Evolutionary conservation across 2,329 filamentous ascomycete genomes (phyloP).

Genomic region (Epichloe hybrida): DNA sequence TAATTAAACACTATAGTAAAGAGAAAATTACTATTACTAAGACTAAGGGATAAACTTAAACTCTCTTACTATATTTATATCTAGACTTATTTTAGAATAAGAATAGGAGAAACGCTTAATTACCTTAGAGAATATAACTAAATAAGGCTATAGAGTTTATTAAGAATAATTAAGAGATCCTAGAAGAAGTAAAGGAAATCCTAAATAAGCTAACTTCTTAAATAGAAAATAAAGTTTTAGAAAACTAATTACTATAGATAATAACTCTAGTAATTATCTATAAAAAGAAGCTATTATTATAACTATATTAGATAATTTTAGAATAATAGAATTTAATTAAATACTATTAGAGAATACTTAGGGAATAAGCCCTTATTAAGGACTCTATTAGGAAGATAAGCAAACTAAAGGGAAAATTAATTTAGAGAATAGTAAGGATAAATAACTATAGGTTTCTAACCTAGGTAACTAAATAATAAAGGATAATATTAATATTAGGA

Average conservation of each 20-base stretch:
- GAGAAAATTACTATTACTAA: not conserved
- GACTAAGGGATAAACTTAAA: not conserved
- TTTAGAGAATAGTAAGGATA: too few relatives aligned
- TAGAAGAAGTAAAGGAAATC: not conserved
- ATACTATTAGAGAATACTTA: too few relatives aligned
- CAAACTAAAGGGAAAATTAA: too few relatives aligned
- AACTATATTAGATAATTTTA: too few relatives aligned
- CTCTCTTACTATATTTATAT: not conserved
- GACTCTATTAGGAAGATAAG: too few relatives aligned
- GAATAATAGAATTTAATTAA: not conserved
- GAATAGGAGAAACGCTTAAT: not conserved
- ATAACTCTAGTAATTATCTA: too few relatives aligned
- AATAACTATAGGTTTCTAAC: too few relatives aligned
- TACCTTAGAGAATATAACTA: too few relatives aligned
- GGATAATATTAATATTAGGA: too few relatives aligned
- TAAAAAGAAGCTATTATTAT: too few relatives aligned
- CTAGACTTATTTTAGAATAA: not conserved
- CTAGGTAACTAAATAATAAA: too few relatives aligned
- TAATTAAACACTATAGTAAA: not conserved
- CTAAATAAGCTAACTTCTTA: not conserved
- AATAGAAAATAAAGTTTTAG: not conserved
- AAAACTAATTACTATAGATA: not conserved
- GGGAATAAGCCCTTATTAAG: not conserved
- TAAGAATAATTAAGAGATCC: not conserved
- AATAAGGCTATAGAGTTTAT: not conserved